These are phyloP conservation scores for Blastomyces parvus DNA, from an alignment of 2,329 filamentous ascomycete genomes.

Conservation along the genomic window DNA sequence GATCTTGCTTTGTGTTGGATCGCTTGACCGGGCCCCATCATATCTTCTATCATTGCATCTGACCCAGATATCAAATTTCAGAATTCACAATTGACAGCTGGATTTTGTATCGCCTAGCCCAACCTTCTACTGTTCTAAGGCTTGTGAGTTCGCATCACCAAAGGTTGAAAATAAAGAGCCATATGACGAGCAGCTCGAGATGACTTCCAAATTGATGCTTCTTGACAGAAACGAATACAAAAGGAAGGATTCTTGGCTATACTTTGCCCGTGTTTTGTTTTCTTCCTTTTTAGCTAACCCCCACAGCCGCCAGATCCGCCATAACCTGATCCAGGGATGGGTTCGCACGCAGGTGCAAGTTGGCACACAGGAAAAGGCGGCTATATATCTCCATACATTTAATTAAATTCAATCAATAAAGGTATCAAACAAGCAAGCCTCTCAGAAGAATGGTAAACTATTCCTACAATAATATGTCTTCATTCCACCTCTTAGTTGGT, in stretches of 20 bases:
- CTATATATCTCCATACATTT: no score
- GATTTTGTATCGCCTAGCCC: slow-evolving; percentile 11
- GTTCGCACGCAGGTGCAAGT: no score
- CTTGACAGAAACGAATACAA: not conserved
- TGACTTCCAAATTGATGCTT: slow-evolving; percentile 2
- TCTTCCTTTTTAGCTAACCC: not conserved
- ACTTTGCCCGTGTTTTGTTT: not conserved
- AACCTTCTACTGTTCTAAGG: slow-evolving; percentile 12
- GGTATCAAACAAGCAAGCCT: no score
- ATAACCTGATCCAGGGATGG: no score
- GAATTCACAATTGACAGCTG: not conserved
- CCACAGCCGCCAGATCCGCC: no score
- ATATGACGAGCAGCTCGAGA: slow-evolving; percentile 14
- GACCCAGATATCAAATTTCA: slow-evolving; percentile 11
- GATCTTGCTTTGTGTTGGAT: slow-evolving; percentile 14
- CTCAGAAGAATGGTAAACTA: no score
- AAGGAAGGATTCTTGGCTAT: not conserved
- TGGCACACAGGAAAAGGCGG: no score
- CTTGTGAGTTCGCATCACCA: slow-evolving; percentile 11
- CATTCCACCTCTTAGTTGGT: no score
- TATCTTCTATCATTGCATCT: slow-evolving; percentile 15
- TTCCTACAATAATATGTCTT: no score
- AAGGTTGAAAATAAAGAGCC: slow-evolving; percentile 13
- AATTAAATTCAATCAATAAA: no score
- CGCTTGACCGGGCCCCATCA: slow-evolving; percentile 12